Evolutionary conservation across 108 stramenopile genomes (phyloP).

Genomic region (Cyclostephanos invisitatus): DNA sequence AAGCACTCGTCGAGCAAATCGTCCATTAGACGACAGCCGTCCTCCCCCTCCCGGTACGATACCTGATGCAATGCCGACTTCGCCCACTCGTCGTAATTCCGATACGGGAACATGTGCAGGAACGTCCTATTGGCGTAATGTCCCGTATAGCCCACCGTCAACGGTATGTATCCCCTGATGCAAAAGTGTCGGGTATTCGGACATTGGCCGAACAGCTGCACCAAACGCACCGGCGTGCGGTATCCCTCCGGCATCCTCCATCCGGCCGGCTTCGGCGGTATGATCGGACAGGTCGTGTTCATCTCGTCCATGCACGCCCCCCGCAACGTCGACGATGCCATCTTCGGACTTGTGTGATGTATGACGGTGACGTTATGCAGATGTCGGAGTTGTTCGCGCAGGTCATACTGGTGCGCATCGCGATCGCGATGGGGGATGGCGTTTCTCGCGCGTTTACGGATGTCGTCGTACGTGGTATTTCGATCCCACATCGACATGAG

Average conservation of each 20-base stretch:
- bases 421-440: too few species aligned
- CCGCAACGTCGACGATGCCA: not conserved
- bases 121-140: not conserved
- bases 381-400: not conserved
- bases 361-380: not conserved
- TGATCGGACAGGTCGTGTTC: not conserved
- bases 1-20: constrained; percentile 3
- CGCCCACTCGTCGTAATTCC: constrained; percentile 24
- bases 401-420: too few species aligned
- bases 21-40: constrained; percentile 1
- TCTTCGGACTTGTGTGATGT: constrained; percentile 12
- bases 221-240: not conserved
- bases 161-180: not conserved
- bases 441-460: too few species aligned
- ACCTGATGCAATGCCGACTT: constrained; percentile 20
- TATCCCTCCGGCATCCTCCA: constrained; percentile 17
- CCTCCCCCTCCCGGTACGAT: constrained; percentile 16
- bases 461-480: too few species aligned
- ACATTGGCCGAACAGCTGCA: not conserved
- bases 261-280: not conserved
- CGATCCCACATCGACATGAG: too few species aligned
- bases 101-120: constrained; percentile 21
- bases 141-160: not conserved
- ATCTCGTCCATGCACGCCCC: constrained; percentile 4
- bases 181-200: constrained; percentile 1